Evolutionary conservation across 805 yeast species (phyloP).

Genomic region (Candida morakotiae): DNA sequence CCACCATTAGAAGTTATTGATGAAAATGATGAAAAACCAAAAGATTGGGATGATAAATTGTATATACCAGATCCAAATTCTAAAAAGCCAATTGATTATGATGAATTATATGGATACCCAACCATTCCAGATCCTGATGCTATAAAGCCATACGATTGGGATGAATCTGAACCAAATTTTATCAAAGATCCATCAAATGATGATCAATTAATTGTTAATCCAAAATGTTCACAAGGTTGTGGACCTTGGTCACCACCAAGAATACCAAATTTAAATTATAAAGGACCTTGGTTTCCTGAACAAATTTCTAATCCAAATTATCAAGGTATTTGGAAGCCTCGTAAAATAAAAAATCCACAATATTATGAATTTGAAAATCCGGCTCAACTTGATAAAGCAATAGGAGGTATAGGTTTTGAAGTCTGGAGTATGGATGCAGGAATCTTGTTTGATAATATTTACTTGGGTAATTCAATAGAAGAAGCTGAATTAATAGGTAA

Average conservation of each 20-base stretch:
- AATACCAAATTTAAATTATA: slow-evolving; percentile 64
- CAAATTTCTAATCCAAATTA: slow-evolving; percentile 68
- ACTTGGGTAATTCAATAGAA: slow-evolving; percentile 75
- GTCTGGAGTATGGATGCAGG: slow-evolving; percentile 82
- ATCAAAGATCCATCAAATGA: slow-evolving; percentile 77
- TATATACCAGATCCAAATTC: slow-evolving; percentile 66
- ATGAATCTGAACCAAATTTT: slow-evolving; percentile 53
- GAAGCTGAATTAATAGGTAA: slow-evolving; percentile 88
- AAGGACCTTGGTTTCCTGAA: slow-evolving; percentile 78
- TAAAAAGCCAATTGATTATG: slow-evolving; percentile 81
- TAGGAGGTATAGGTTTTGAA: slow-evolving; percentile 85
- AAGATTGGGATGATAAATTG: slow-evolving; percentile 74
- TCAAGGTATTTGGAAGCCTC: slow-evolving; percentile 76
- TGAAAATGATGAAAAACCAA: slow-evolving; percentile 59
- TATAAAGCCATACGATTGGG: slow-evolving; percentile 75
- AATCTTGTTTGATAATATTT: slow-evolving; percentile 76
- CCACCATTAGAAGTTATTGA: slow-evolving; percentile 63
- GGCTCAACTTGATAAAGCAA: slow-evolving; percentile 50
- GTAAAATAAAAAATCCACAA: slow-evolving; percentile 62
- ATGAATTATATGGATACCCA: slow-evolving; percentile 58
- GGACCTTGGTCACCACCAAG: slow-evolving; percentile 75
- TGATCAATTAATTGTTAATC: slow-evolving; percentile 69
- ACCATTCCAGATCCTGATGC: slow-evolving; percentile 64
- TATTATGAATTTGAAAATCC: slow-evolving; percentile 58
- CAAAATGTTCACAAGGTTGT: slow-evolving; percentile 74